Evolutionary conservation across 2,329 filamentous ascomycete genomes (phyloP).

Genomic region (Rhynchosporium secalis): DNA sequence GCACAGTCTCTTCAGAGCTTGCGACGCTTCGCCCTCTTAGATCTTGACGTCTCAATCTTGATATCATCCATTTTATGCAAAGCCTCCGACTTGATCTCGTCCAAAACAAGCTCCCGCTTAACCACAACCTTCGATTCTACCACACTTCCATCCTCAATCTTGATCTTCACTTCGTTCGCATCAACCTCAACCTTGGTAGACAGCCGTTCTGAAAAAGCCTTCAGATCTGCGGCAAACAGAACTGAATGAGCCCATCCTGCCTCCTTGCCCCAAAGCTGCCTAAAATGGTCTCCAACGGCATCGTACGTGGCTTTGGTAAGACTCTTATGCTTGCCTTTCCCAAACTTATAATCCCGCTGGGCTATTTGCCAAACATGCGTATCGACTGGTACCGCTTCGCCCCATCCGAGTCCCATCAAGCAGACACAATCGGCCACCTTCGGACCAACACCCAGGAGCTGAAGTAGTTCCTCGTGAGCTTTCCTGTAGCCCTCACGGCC

Average conservation of each 20-base stretch:
- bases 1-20: slow-evolving; percentile 20
- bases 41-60: slow-evolving; percentile 30
- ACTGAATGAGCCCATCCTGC: slow-evolving; percentile 98
- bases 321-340: slow-evolving; percentile 77
- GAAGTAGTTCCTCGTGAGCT: slow-evolving; percentile 78
- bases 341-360: slow-evolving; percentile 91
- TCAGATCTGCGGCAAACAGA: slow-evolving; percentile 89
- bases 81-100: slow-evolving; percentile 28
- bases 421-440: slow-evolving; percentile 98
- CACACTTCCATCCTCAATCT: slow-evolving; percentile 35
- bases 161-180: slow-evolving; percentile 43
- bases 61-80: slow-evolving; percentile 26
- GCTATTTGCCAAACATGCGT: slow-evolving; percentile 99
- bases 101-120: slow-evolving; percentile 30
- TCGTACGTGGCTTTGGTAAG: slow-evolving; percentile 88
- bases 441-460: slow-evolving; percentile 85
- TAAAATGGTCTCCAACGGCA: slow-evolving; percentile 86
- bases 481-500: slow-evolving; percentile 63
- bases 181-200: slow-evolving; percentile 50
- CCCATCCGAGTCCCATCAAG: slow-evolving; percentile 94
- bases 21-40: slow-evolving; percentile 34
- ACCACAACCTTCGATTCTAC: slow-evolving; percentile 29
- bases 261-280: slow-evolving; percentile 85
- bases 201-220: slow-evolving; percentile 70
- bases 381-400: slow-evolving; percentile 91